Base-by-base conservation (phyloP, 2,329 filamentous ascomycete species). In the Colletotrichum sp. region DNA sequence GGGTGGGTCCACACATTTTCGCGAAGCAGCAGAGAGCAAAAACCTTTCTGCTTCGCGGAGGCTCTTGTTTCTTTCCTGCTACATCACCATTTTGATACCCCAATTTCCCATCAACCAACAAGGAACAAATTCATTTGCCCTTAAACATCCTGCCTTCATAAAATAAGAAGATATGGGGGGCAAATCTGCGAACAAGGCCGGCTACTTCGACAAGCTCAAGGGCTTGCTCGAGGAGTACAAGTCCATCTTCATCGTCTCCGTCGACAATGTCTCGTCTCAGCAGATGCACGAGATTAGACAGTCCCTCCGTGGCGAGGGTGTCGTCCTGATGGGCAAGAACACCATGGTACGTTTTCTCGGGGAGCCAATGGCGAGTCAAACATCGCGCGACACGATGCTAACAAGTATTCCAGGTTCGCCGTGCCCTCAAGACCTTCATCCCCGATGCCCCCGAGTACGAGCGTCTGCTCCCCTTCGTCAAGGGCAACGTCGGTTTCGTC, bases 211-310 rank as follows among this genome's bases (percentile, higher is more conserved):
- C 89, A 99, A 99, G 96, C 96, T 99, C 88, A 98, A 98, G 94
- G 88, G 88, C 89, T 93, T 99, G 88, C 94, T 99, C 88, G 95
- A 99, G 91, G 94, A 96, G 88, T 99, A 98, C 94, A 93, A 93
- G 88, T 96, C 95, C 86, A 95, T 99, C 91, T 99, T 99, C 95
- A 96, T 99, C 88, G 96, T 98, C 88, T 86, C 93, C 86, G 94
- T 96, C 86, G 95, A 99, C 95, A 99, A 99, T 99, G 97, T 99
- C 93, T 95, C 94, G 89, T 99, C 97, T 83, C 97, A 99, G 93
- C 98, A 99, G 94, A 99, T 99, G 98, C 97, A 99, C 95, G 97
- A 99, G 93, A 99, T 99, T 89, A 95, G 97, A 88, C 90, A 94
- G 85, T 89, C 95, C 84, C 95, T 99, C 88, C 96, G 97, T 87